Percentiles rank a stretch among this genome's conserved stretches.
Evolutionary conservation across 23 red algal genomes (phyloP).

Genomic region (Porphyridium purpureum): DNA sequence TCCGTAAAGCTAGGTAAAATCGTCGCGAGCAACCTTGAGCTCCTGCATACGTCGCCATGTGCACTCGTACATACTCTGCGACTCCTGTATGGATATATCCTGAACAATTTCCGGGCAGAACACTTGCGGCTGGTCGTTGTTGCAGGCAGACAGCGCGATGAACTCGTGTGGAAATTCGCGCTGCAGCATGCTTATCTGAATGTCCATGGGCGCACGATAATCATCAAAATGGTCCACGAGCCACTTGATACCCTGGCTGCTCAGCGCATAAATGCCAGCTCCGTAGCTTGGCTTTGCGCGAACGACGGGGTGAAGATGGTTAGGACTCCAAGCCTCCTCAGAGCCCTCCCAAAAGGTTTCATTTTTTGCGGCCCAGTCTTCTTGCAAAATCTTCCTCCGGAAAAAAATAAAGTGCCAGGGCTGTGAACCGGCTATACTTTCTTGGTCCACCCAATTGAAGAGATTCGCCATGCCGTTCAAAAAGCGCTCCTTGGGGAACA

Average conservation of each 20-base stretch:
- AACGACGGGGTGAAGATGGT: slow-evolving; percentile 18
- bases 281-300: slow-evolving; percentile 35
- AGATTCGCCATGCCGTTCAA: slow-evolving; percentile 9
- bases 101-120: slow-evolving; percentile 1
- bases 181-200: slow-evolving; percentile 48
- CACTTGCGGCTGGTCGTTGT: slow-evolving; percentile 5
- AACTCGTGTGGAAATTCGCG: slow-evolving; percentile 22
- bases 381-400: slow-evolving; percentile 12
- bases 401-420: slow-evolving; percentile 66
- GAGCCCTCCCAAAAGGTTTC: slow-evolving; percentile 13
- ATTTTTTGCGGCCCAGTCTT: slow-evolving; percentile 3
- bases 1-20: no score
- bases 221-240: slow-evolving; percentile 21
- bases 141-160: slow-evolving; percentile 47
- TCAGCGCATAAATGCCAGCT: slow-evolving; percentile 35
- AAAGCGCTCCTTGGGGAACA: slow-evolving; percentile 26
- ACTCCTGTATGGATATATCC: no score
- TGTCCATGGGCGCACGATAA: slow-evolving; percentile 50
- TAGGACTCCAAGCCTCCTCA: slow-evolving; percentile 7
- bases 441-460: slow-evolving; percentile 25
- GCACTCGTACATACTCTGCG: no score
- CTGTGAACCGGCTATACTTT: slow-evolving; percentile 18
- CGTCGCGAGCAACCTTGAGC: neutral
- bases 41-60: neutral
- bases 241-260: slow-evolving; percentile 30